Conservation (phyloP, 441 rosid genomes). For the Aleurites moluccanus region DNA sequence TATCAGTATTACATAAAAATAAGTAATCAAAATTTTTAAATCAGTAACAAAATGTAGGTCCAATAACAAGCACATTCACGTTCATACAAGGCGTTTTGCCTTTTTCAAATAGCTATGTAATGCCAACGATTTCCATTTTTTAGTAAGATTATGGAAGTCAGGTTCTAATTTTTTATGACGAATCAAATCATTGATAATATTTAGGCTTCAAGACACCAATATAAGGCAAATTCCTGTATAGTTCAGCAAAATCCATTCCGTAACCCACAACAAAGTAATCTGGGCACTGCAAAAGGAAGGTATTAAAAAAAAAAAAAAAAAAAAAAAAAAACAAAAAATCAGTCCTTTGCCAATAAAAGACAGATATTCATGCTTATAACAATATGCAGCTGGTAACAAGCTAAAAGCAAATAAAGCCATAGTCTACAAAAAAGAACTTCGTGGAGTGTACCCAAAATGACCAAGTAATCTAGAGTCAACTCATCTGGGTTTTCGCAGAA, state of each 20-base stretch:
- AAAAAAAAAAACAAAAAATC: not conserved
- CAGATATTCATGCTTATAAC: not conserved
- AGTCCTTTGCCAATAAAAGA: not conserved
- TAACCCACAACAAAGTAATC: conserved; percentile 86
- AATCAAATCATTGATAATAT: conserved; percentile 40
- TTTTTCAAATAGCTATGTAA: not conserved
- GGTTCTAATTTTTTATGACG: not conserved
- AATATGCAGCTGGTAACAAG: not conserved
- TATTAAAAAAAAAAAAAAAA: not conserved
- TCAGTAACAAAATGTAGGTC: not conserved
- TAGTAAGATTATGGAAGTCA: conserved; percentile 9
- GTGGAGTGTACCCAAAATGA: not conserved
- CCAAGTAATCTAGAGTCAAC: not conserved
- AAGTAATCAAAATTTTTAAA: too few species aligned
- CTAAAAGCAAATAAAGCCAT: not conserved
- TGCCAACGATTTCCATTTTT: not conserved
- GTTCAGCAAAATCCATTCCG: conserved; percentile 94
- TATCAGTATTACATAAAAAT: too few species aligned
- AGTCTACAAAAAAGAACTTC: not conserved
- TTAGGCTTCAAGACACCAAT: conserved; percentile 84
- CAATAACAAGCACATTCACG: not conserved
- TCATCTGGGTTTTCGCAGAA: not conserved
- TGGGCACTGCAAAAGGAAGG: conserved; percentile 62
- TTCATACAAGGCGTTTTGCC: not conserved
- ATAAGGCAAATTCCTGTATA: conserved; percentile 81